Percentiles rank a stretch among this genome's conserved stretches.
These are phyloP conservation scores for Saccharomyces cerevisiae DNA, from an alignment of 805 yeast genomes.

Conservation along the genomic window DNA sequence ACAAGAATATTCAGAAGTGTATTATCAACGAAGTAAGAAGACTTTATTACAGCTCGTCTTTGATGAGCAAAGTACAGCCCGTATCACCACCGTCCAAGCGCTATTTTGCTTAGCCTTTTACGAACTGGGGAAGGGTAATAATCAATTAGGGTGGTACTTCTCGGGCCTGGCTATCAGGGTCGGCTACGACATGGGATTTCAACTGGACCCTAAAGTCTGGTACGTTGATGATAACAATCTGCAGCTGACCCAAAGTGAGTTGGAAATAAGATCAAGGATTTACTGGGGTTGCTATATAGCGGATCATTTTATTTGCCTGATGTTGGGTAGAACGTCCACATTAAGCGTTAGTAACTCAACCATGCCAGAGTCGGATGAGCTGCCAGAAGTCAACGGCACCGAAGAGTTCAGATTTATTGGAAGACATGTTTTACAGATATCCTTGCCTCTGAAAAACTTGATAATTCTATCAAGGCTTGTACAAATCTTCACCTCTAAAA, in stretches of 20 bases:
- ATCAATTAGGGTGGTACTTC: constrained; percentile 55
- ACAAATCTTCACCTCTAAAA: constrained; percentile 30
- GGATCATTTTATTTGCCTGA: constrained; percentile 53
- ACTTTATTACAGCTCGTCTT: constrained; percentile 33
- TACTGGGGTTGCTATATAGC: constrained; percentile 63
- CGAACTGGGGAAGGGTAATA: constrained; percentile 52
- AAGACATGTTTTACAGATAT: constrained; percentile 26
- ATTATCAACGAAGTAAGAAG: constrained; percentile 41
- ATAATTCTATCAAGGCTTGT: constrained; percentile 36
- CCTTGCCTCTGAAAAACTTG: constrained; percentile 35
- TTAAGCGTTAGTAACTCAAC: constrained; percentile 51
- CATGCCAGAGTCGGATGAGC: constrained; percentile 48
- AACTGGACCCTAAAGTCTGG: constrained; percentile 56
- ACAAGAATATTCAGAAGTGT: constrained; percentile 35
- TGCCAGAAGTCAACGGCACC: constrained; percentile 58
- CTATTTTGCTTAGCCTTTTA: constrained; percentile 51
- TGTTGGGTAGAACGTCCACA: constrained; percentile 51
- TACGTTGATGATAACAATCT: constrained; percentile 30
- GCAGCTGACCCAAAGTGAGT: constrained; percentile 40
- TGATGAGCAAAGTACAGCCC: constrained; percentile 32
- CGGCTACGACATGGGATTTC: constrained; percentile 60
- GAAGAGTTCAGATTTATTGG: constrained; percentile 43
- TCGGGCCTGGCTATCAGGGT: constrained; percentile 55
- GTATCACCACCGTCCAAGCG: constrained; percentile 51
- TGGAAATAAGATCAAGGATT: constrained; percentile 49